Evolutionary conservation across 2,329 filamentous ascomycete species (phyloP), one percentile per base, ranked within the genome.

Genomic region (Aaosphaeria pasadenensis): DNA sequence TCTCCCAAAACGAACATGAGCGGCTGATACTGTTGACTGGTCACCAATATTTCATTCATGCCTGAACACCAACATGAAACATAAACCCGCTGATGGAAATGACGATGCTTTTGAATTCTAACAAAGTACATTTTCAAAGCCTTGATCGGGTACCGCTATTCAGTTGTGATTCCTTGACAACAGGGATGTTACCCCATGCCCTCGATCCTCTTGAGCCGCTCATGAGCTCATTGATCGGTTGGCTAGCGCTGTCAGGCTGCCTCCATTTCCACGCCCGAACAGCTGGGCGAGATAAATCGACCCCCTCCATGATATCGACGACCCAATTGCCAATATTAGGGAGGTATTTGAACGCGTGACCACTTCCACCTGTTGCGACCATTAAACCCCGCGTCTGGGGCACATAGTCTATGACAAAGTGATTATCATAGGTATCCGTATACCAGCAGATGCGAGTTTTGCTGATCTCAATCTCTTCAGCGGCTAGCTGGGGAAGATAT

Each of bases 401-500:
- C 2, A 63, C 59, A 33, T 52, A 49, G 29, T 63, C 58, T 28
- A 66, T 57, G 24, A 65, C 33, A 28, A 61, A 61, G 35, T 48
- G 45, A 36, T 66, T 65, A 42, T 66, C 61, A 5, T 63, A 48
- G 24, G 51, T 46, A 32, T 56, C 54, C n/a, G 51, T 56, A 30
- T 56, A 56, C 54, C 49, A 56, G 29, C 52, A 56, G 11, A 48
- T 29, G 11, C 53, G 17, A 9, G 39, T 40, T 24, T 24, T 24
- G 17, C 17, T 24, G 30, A 50, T 38, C 5, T 41, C 43, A 13
- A 56, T 45, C 4, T 69, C 68, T 4, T 67, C 43, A 3, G 53
- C 56, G 30, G 43, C 51, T 3, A 79, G 57, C 39, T 79, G 76
- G 0, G 77, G 77, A 3, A 79, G 57, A 46, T 73, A 73, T 6